These are phyloP conservation scores for Inonotus hispidus DNA, from an alignment of 1,284 basidiomycete genomes.

Conservation along the genomic window DNA sequence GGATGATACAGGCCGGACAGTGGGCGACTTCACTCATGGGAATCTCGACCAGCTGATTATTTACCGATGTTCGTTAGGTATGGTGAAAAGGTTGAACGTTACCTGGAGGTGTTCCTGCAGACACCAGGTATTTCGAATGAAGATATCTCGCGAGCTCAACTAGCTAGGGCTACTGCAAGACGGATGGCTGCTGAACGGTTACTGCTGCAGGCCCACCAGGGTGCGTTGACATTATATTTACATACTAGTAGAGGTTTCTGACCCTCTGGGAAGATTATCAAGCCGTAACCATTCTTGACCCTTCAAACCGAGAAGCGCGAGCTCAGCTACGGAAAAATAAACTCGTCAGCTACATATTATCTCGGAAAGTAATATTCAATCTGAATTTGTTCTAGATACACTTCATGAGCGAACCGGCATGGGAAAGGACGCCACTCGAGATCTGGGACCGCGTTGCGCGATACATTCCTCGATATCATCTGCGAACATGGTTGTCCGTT, in stretches of 20 bases:
- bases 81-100: constrained; percentile 55
- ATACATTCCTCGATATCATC: constrained; percentile 55
- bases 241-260: background rate
- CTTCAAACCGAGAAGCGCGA: constrained; percentile 48
- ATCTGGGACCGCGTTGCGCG: constrained; percentile 61
- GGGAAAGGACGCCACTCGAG: constrained; percentile 53
- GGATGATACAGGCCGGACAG: constrained; percentile 46
- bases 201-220: constrained; percentile 51
- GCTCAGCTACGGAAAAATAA: constrained; percentile 42
- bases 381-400: constrained; percentile 36
- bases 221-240: constrained; percentile 28
- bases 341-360: constrained; percentile 30
- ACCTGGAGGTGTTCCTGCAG: constrained; percentile 56
- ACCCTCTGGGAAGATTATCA: constrained; percentile 43
- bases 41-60: background rate
- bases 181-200: constrained; percentile 49
- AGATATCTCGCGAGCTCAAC: constrained; percentile 47
- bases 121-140: constrained; percentile 50
- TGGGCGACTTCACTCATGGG: constrained; percentile 22
- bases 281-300: constrained; percentile 51
- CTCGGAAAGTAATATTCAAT: background rate
- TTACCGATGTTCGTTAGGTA: constrained; percentile 36
- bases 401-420: constrained; percentile 48
- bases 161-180: constrained; percentile 53
- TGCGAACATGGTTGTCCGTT: constrained; percentile 59